Evolutionary conservation across 257 asterid genomes (phyloP).

Genomic region (Solanum pimpinellifolium): DNA sequence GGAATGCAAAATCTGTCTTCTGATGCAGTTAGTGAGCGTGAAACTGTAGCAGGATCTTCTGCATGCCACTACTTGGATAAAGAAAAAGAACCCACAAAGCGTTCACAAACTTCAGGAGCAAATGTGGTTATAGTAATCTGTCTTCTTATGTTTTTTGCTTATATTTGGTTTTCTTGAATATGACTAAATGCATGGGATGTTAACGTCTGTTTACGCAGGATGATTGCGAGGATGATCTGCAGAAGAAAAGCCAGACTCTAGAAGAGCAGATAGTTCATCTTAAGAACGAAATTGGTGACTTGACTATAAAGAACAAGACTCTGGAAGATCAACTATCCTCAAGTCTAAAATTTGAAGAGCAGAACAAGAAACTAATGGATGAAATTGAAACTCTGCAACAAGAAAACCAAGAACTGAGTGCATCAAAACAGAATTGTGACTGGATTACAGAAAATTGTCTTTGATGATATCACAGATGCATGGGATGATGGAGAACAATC

Average conservation of each 20-base stretch:
- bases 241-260: background rate
- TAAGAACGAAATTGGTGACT: background rate
- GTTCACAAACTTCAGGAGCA: background rate
- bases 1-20: background rate
- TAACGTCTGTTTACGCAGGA: background rate
- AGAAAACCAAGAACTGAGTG: background rate
- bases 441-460: background rate
- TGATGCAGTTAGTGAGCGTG: background rate
- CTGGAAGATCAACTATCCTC: background rate
- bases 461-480: background rate
- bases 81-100: background rate
- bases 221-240: background rate
- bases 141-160: background rate
- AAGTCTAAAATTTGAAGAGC: background rate
- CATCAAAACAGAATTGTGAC: background rate
- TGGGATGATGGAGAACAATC: background rate
- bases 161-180: background rate
- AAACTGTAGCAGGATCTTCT: background rate
- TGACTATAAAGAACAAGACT: background rate
- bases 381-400: background rate
- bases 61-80: background rate
- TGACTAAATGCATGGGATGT: background rate
- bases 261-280: constrained; percentile 4
- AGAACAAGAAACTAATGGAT: background rate
- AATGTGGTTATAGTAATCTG: background rate